Evolutionary conservation across 768 basidiomycete genomes (phyloP), one percentile per base, ranked within the genome.

Genomic region (Melanogaster broomeanus): DNA sequence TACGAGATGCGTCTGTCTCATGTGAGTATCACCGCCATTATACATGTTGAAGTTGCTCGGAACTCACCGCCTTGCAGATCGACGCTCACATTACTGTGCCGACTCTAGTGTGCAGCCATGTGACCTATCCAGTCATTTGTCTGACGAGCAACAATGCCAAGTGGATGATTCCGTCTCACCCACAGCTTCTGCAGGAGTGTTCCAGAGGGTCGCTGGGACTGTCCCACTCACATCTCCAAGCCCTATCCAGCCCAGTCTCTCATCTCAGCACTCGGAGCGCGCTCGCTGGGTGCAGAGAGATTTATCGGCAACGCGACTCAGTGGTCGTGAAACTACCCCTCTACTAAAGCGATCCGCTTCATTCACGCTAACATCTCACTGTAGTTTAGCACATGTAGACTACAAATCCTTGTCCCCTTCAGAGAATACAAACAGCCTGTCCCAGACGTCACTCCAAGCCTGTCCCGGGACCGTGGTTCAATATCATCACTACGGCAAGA

Each of bases 51-150:
- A n/a, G n/a, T 48, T 57, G 21, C 33, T n/a, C n/a, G n/a, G n/a
- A 24, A 38, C 41, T 48, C 25, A 55, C 44, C 51, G 18, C 18
- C 48, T 50, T 53, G 18, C 56, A 90, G 88, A 89, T 64, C 82
- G 81, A 47, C 80, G 88, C 27, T 74, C 85, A 8, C 87, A 88
- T 61, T 85, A 80, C 60, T 77, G 87, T 35, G 82, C 82, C 19
- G 80, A 79, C 45, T 82, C 83, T 9, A 75, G 77, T 28, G 77
- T 85, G 22, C 77, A 77, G n/a, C 72, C 79, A 4, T 71, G 75
- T 6, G 77, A 81, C 50, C 61, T 69, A 7, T 70, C 66, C 16
- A 73, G 72, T n/a, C n/a, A n/a, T n/a, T n/a, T n/a, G 8, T 65
- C 71, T 25, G 74, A 79, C 43, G 73, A 77, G 18, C 27, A 34